phyloP scores from a whole-genome alignment of 1,284 basidiomycete species.

The Trichosporon coremiiforme region DNA sequence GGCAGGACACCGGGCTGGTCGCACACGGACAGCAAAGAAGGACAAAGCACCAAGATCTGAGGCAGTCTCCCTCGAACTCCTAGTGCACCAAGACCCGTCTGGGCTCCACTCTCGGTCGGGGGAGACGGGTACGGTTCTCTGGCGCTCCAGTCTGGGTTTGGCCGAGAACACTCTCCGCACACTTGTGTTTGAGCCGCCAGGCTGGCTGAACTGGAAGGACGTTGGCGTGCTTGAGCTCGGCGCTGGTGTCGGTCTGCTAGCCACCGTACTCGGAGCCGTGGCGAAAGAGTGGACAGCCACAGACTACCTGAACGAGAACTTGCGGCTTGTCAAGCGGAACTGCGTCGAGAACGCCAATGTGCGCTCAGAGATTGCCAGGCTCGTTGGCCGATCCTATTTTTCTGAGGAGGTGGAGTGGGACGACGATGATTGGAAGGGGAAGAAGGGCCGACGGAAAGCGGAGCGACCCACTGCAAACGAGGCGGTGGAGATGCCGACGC shows the following conservation, averaged over 20 bases:
- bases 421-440: not conserved
- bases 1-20: not conserved
- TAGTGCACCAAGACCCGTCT: conserved; percentile 73
- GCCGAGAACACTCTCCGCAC: not conserved
- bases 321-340: conserved; percentile 78
- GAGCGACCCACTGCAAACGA: not conserved
- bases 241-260: conserved; percentile 76
- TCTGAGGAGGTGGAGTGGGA: not conserved
- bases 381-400: not conserved
- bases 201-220: not conserved
- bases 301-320: conserved; percentile 65
- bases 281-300: conserved; percentile 70
- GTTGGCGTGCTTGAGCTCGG: conserved; percentile 73
- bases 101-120: conserved; percentile 73
- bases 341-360: conserved; percentile 51
- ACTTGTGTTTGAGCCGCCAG: not conserved
- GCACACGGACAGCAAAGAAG: conserved; percentile 20
- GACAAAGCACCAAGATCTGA: conserved; percentile 19
- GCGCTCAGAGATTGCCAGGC: not conserved
- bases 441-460: not conserved
- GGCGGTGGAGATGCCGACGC: conserved; percentile 49
- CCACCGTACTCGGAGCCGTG: conserved; percentile 65
- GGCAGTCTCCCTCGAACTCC: conserved; percentile 54
- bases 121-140: conserved; percentile 75
- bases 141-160: conserved; percentile 60